phyloP scores from a whole-genome alignment of 2,329 filamentous ascomycete genomes.

The Fusarium humuli region DNA sequence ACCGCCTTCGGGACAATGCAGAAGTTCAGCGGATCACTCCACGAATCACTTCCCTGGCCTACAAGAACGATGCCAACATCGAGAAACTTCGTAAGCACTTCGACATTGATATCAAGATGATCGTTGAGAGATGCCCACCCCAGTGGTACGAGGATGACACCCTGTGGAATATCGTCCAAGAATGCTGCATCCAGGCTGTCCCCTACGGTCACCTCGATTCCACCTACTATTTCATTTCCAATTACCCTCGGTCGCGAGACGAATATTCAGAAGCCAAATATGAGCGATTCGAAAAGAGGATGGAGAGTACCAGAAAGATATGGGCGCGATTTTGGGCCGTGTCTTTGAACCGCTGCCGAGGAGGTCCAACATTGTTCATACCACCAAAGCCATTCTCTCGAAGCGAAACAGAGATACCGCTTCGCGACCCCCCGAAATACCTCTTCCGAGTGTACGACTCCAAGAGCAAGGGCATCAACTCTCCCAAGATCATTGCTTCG shows the following conservation, averaged over 20 bases:
- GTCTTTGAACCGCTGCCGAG: rapidly evolving
- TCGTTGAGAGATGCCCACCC: not conserved
- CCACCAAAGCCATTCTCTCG: rapidly evolving
- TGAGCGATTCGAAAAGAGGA: too few species aligned
- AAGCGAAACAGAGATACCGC: too few species aligned
- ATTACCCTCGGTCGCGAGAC: too few species aligned
- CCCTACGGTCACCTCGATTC: not conserved
- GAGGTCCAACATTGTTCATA: not conserved
- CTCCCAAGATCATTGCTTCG: too few species aligned
- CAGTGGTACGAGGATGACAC: not conserved
- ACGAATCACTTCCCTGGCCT: too few species aligned
- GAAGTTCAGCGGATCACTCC: too few species aligned
- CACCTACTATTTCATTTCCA: not conserved
- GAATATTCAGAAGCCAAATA: too few species aligned
- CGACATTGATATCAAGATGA: not conserved
- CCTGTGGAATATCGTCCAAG: not conserved
- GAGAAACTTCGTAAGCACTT: not conserved
- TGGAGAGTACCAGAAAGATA: rapidly evolving
- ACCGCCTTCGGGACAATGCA: not conserved
- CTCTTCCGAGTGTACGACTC: too few species aligned
- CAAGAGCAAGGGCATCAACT: too few species aligned
- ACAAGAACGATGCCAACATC: too few species aligned
- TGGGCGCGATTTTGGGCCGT: not conserved
- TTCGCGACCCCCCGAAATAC: too few species aligned
- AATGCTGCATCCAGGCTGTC: not conserved